These are phyloP conservation scores for Venturia carpophila DNA, from an alignment of 2,329 filamentous ascomycete genomes.

Conservation along the genomic window DNA sequence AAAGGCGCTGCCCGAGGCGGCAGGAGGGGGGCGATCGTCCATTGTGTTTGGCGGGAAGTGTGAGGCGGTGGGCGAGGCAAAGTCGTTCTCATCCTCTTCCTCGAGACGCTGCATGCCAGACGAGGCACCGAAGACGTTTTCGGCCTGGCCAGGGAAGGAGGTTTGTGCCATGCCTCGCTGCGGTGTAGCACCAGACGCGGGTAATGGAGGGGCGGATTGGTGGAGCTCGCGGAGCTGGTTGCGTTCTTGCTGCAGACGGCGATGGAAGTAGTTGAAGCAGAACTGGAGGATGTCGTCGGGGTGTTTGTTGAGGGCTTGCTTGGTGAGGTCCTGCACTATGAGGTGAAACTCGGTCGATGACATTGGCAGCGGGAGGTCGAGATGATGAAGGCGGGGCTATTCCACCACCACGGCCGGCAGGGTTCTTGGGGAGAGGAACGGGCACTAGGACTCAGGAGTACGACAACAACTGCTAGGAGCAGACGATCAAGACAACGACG, in stretches of 20 bases:
- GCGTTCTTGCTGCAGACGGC: conserved; percentile 58
- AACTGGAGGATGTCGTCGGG: conserved; percentile 61
- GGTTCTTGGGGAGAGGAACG: not conserved
- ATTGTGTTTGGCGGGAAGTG: conserved; percentile 38
- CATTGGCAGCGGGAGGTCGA: not conserved
- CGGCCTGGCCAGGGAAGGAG: conserved; percentile 34
- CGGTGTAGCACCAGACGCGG: not conserved
- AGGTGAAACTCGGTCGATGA: conserved; percentile 4
- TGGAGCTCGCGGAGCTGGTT: conserved; percentile 24
- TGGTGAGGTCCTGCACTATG: conserved; percentile 40
- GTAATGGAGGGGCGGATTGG: not conserved
- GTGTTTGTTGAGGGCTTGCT: conserved; percentile 50
- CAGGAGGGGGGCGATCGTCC: conserved; percentile 33
- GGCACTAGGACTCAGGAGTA: too few relatives aligned
- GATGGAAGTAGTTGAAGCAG: conserved; percentile 61
- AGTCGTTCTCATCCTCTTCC: conserved; percentile 77
- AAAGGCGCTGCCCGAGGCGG: conserved; percentile 25
- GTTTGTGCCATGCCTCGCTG: conserved; percentile 5
- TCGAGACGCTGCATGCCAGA: conserved; percentile 54
- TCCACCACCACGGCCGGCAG: not conserved
- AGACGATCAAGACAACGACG: not conserved
- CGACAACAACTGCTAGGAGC: conserved; percentile 10
- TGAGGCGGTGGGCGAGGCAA: conserved; percentile 62
- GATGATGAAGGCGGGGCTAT: conserved; percentile 4
- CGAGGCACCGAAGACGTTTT: conserved; percentile 30